Evolutionary conservation across 768 basidiomycete species (phyloP).

Genomic region (Pisolithus albus): DNA sequence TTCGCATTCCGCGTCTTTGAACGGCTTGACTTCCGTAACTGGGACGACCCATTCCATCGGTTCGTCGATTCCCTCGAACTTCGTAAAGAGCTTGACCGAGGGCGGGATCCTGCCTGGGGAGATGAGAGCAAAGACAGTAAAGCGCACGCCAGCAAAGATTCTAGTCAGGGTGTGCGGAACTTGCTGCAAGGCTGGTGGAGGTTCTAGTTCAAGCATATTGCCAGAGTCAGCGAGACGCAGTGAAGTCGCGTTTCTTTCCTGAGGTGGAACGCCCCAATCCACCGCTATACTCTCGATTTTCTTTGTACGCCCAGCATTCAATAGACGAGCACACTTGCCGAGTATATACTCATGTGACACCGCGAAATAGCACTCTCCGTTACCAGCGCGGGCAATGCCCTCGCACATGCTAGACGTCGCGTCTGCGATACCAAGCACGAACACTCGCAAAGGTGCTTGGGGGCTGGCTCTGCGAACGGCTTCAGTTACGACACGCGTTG

Average conservation of each 20-base stretch:
- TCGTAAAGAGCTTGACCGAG: slow-evolving; percentile 21
- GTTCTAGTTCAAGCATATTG: slow-evolving; percentile 22
- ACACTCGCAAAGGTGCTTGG: slow-evolving; percentile 40
- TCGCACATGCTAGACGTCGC: slow-evolving; percentile 48
- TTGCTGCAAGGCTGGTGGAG: slow-evolving; percentile 29
- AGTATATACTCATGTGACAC: slow-evolving; percentile 38
- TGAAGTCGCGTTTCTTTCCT: neutral
- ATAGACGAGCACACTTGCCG: slow-evolving; percentile 42
- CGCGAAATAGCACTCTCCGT: slow-evolving; percentile 45
- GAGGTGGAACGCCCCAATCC: slow-evolving; percentile 37
- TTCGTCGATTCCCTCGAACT: slow-evolving; percentile 19
- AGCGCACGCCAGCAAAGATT: slow-evolving; percentile 30
- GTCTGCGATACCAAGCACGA: slow-evolving; percentile 52
- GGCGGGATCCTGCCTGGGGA: slow-evolving; percentile 17
- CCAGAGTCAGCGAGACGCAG: slow-evolving; percentile 5
- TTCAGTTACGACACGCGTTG: slow-evolving; percentile 14
- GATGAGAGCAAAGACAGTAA: slow-evolving; percentile 30
- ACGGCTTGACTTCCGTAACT: slow-evolving; percentile 22
- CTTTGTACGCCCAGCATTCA: slow-evolving; percentile 45
- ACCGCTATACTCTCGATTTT: slow-evolving; percentile 40
- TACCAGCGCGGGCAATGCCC: slow-evolving; percentile 47
- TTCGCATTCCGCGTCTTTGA: slow-evolving; percentile 11
- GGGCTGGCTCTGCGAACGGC: slow-evolving; percentile 29
- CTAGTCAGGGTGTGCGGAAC: slow-evolving; percentile 24
- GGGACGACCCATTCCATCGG: slow-evolving; percentile 12